A percentile compares a stretch with the other conserved stretches of the same genome.
phyloP scores from a whole-genome alignment of 768 basidiomycete species.

The Exidia glandulosa region DNA sequence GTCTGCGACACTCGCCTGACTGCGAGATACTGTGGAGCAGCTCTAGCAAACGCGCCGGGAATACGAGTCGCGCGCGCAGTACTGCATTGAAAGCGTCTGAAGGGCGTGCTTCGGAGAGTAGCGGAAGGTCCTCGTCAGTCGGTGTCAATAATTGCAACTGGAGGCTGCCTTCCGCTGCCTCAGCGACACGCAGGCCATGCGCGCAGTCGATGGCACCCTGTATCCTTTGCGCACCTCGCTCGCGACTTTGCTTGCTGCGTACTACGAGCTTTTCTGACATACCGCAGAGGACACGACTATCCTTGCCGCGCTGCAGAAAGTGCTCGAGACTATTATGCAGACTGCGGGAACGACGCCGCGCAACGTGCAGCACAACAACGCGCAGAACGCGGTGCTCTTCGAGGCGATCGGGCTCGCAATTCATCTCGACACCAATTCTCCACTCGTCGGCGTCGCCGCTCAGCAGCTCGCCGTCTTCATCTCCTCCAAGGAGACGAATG shows the following conservation, averaged over 20 bases:
- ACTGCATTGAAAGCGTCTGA: too few species aligned
- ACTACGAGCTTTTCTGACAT: conserved; percentile 3
- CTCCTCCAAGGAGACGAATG: conserved; percentile 96
- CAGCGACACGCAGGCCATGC: too few species aligned
- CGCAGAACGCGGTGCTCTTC: conserved; percentile 95
- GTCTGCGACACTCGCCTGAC: too few species aligned
- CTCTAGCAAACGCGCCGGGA: too few species aligned
- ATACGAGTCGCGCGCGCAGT: too few species aligned
- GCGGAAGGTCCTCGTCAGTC: too few species aligned
- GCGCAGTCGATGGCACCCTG: too few species aligned
- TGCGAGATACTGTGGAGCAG: too few species aligned
- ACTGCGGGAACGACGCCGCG: conserved; percentile 72
- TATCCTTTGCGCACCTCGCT: background rate
- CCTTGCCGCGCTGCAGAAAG: conserved; percentile 62
- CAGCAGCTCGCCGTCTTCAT: conserved; percentile 91
- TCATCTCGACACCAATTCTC: conserved; percentile 85
- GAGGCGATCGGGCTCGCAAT: conserved; percentile 96
- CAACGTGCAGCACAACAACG: conserved; percentile 98
- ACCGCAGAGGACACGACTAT: conserved; percentile 77
- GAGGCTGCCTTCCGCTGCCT: too few species aligned
- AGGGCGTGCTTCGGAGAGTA: too few species aligned
- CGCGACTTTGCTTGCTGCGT: background rate
- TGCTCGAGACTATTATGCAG: conserved; percentile 83
- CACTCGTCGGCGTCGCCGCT: conserved; percentile 79
- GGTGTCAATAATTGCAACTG: too few species aligned